Conservation (phyloP, 345 rosid species). For the Eutrema japonicum region DNA sequence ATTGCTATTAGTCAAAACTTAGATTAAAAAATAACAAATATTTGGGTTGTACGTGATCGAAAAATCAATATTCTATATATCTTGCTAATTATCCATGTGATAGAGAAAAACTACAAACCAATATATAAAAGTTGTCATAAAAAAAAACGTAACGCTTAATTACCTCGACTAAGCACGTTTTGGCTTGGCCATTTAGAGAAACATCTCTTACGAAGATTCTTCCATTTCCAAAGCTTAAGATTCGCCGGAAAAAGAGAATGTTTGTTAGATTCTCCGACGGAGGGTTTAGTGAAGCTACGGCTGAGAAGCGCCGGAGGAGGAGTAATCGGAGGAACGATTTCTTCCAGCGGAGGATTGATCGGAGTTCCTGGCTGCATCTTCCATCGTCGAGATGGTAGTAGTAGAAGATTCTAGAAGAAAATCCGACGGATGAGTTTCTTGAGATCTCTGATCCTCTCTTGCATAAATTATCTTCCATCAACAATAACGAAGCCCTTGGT, state of each 20-base stretch:
- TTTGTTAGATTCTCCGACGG: conserved; percentile 41
- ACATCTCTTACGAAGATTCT: conserved; percentile 33
- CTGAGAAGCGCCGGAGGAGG: conserved; percentile 80
- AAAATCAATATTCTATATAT: background rate
- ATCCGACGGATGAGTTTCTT: conserved; percentile 48
- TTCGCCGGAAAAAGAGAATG: conserved; percentile 40
- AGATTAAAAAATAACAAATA: background rate
- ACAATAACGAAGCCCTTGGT: conserved; percentile 45
- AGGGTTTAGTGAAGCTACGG: conserved; percentile 60
- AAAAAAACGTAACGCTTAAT: conserved; percentile 5
- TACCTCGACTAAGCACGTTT: conserved; percentile 29
- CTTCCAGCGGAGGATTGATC: conserved; percentile 46
- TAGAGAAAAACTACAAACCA: background rate
- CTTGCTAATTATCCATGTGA: background rate
- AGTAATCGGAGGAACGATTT: conserved; percentile 48
- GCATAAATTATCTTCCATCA: conserved; percentile 47
- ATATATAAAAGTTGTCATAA: background rate
- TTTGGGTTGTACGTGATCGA: background rate
- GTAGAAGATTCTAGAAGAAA: conserved; percentile 47
- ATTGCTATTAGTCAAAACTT: background rate
- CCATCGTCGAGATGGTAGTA: conserved; percentile 42
- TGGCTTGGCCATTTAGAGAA: conserved; percentile 34
- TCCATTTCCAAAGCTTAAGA: conserved; percentile 56
- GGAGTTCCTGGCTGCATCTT: conserved; percentile 64
- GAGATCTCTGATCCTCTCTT: conserved; percentile 46